Evolutionary conservation across 805 yeast genomes (phyloP), one percentile per base, ranked within the genome.

Genomic region (Starmerella sirachaensis): DNA sequence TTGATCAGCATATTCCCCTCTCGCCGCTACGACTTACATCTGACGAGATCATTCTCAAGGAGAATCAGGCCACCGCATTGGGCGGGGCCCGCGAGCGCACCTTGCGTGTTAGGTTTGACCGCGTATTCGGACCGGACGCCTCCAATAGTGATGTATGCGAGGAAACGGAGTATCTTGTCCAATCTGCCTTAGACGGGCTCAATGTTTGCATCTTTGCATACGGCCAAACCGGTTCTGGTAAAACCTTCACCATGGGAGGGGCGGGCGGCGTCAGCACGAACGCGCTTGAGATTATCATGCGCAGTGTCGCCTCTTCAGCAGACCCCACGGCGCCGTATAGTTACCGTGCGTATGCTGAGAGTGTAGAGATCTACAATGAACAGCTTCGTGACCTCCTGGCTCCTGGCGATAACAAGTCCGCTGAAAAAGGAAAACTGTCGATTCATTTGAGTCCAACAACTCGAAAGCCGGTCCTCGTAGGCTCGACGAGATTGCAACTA

Each of bases 171-270:
- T 94, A 85, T 56, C 59, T 88, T 17, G 75, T 88, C 2, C 94
- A 84, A 56, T 83, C 70, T 62, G 75, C 93, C 1, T 57, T 86
- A 11, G 93, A 88, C 58, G 98, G 98, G 0, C 76, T 67, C 52
- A 84, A 84, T 49, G 94, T 85, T 3, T 85, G 96, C 57, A 82
- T 91, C 1, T 84, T 88, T 62, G 94, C 97, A 0, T 88, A 91
- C 56, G 98, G 98, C 1, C 98, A 88, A 58, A 91, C 98, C 0
- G 94, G 91, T 0, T 78, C 96, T 0, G 98, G 98, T 3, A 88
- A 88, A 55, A 88, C 97, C 0, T 77, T 61, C 56, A 91, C 98
- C 0, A 91, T 88, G 97, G 70, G 85, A 2, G 61, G 68, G 18
- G 51, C 58, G 1, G 78, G 78, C 51, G 97, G 98, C 12, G 72